Evolutionary conservation across 2,329 filamentous ascomycete species (phyloP).

Genomic region (Ophiostoma pallidulum): DNA sequence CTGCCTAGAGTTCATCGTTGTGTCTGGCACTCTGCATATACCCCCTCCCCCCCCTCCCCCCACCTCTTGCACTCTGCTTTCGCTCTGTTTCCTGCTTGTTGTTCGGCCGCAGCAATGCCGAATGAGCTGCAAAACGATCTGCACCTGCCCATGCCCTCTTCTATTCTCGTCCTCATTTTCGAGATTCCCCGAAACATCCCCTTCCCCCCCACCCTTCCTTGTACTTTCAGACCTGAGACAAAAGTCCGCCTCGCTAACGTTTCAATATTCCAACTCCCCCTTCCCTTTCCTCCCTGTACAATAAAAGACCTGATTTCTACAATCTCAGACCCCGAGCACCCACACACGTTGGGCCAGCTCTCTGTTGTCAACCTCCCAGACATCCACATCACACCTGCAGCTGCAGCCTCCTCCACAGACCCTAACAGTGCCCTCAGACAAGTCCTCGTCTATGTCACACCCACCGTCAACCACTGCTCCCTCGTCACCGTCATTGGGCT

Average conservation of each 20-base stretch:
- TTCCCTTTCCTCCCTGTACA: background rate
- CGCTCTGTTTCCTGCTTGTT: background rate
- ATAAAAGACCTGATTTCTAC: conserved; percentile 75
- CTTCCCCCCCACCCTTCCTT: too few species aligned
- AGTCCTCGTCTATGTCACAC: conserved; percentile 83
- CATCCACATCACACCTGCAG: conserved; percentile 61
- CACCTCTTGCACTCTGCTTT: background rate
- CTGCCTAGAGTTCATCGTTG: too few species aligned
- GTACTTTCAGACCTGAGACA: background rate
- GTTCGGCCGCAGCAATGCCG: background rate
- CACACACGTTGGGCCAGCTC: conserved; percentile 82
- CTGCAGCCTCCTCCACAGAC: conserved; percentile 27
- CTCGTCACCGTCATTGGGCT: conserved; percentile 93
- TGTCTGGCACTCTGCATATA: too few species aligned
- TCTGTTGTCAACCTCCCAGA: conserved; percentile 95
- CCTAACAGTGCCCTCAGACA: conserved; percentile 53
- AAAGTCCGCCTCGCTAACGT: conserved; percentile 26
- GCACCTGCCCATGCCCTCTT: background rate
- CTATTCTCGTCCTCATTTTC: background rate
- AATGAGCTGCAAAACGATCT: too few species aligned
- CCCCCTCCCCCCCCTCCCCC: too few species aligned
- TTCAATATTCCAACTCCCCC: conserved; percentile 22
- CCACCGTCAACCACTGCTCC: conserved; percentile 94
- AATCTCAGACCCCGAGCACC: conserved; percentile 94
- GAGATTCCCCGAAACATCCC: background rate